phyloP scores from a whole-genome alignment of 164 flowering plant species.

The Sextonia rubra region DNA sequence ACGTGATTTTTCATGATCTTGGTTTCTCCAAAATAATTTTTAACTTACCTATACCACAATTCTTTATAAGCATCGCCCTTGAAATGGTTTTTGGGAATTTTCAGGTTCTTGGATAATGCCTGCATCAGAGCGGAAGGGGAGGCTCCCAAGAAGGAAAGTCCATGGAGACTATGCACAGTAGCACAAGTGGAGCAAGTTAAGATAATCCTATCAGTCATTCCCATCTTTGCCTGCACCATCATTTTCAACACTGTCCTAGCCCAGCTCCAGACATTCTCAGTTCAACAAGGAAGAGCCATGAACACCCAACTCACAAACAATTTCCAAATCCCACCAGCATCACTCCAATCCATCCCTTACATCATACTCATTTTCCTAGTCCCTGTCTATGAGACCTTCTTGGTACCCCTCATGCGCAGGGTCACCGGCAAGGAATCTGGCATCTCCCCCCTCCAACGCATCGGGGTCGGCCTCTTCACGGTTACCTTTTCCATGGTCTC shows the following conservation, averaged over 20 bases:
- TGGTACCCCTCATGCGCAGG: constrained; percentile 60
- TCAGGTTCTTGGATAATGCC: constrained; percentile 91
- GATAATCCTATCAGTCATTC: constrained; percentile 49
- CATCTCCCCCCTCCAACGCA: constrained; percentile 59
- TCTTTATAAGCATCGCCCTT: not conserved
- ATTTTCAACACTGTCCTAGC: constrained; percentile 71
- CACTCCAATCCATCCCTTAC: constrained; percentile 70
- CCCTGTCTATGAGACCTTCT: constrained; percentile 59
- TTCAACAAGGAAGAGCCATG: constrained; percentile 73
- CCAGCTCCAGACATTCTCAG: constrained; percentile 80
- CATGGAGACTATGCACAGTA: constrained; percentile 68
- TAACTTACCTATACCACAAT: not conserved
- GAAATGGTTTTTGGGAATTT: not conserved
- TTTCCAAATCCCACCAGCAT: constrained; percentile 72
- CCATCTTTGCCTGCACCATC: constrained; percentile 71
- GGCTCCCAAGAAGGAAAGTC: constrained; percentile 34
- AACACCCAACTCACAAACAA: constrained; percentile 34
- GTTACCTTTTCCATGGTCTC: constrained; percentile 72
- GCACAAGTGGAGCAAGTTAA: constrained; percentile 73
- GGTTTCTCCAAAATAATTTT: not conserved
- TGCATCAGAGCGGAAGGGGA: constrained; percentile 46
- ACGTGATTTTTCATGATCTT: not conserved
- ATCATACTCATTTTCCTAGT: constrained; percentile 54
- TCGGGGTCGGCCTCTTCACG: constrained; percentile 64
- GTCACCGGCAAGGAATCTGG: constrained; percentile 54